Evolutionary conservation across 306 rosid genomes (phyloP), one percentile per base, ranked within the genome.

Genomic region (Alnus rubra): DNA sequence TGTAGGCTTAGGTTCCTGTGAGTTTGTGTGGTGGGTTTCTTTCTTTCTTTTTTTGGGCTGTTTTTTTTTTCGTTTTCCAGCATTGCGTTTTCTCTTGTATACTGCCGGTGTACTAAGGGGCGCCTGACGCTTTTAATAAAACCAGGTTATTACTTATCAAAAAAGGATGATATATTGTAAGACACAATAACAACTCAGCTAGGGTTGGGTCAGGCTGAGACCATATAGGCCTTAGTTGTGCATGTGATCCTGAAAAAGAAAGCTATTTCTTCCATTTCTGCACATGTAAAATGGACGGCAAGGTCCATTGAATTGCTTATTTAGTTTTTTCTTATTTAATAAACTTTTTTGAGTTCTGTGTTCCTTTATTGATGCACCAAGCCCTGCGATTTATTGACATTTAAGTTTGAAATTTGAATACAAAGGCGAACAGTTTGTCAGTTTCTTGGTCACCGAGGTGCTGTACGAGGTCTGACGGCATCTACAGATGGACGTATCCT

Each of bases 401-500:
- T 39, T 15, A 67, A 67, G 2, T 76, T 78, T 81, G 37, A 56
- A 19, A 15, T 49, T 77, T 49, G 31, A 15, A 1, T 81, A 47
- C 73, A 88, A 51, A 92, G 98, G 80, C 90, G 80, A 8, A 93
- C 97, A 2, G 83, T 93, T 79, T 80, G 86, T 76, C 91, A 80
- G 78, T 95, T 95, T 90, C 94, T 93, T 83, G 99, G 99, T 54
- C 99, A 95, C 82, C 92, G 71, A 88, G 96, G 98, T 83, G 93
- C 98, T 33, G 98, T 93, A 19, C 88, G 86, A 81, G 99, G 99
- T 79, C 71, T 93, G 70, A 85, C 98, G 16, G 89, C 67, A 69
- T 90, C 96, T 72, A 86, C 94, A 13, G 96, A 95, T 90, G 99
- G 98, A 50, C 83, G 52, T 51, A 76, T 88, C 78, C 91, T 95